A percentile compares a stretch with the other conserved stretches of the same genome.
phyloP scores from a whole-genome alignment of 306 rosid species.

The Cucumis melo region DNA sequence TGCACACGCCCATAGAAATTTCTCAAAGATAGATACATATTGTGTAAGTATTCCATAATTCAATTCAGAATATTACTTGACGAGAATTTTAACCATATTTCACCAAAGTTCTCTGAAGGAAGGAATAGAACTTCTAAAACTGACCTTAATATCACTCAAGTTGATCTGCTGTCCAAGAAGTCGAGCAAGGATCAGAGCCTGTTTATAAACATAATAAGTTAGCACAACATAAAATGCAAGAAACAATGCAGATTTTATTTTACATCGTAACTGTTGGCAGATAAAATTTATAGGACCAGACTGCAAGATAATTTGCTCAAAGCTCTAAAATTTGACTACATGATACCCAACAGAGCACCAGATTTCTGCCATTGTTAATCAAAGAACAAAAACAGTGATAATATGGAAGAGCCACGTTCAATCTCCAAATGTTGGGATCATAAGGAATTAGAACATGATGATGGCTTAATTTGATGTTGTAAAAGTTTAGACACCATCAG shows the following conservation, averaged over 20 bases:
- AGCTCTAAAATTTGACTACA: background rate
- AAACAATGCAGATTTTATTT: background rate
- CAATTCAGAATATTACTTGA: background rate
- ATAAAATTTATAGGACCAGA: background rate
- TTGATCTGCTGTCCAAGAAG: constrained; percentile 54
- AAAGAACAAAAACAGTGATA: background rate
- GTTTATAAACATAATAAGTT: constrained; percentile 11
- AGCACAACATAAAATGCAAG: background rate
- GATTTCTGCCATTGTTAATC: background rate
- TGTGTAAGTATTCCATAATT: background rate
- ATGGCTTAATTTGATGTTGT: background rate
- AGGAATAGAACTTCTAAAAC: constrained; percentile 7
- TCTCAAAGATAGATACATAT: background rate
- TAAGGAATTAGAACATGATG: background rate
- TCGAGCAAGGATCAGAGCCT: constrained; percentile 91
- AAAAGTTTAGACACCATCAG: background rate
- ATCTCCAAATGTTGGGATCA: background rate
- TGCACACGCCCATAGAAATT: background rate
- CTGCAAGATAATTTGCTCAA: background rate
- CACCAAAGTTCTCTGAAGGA: background rate
- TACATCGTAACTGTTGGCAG: background rate
- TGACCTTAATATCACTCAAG: constrained; percentile 67
- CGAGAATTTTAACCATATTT: background rate
- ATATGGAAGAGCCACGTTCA: background rate
- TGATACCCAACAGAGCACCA: background rate